phyloP scores from a whole-genome alignment of 106 monocot species.

The Hemerocallis citrina region DNA sequence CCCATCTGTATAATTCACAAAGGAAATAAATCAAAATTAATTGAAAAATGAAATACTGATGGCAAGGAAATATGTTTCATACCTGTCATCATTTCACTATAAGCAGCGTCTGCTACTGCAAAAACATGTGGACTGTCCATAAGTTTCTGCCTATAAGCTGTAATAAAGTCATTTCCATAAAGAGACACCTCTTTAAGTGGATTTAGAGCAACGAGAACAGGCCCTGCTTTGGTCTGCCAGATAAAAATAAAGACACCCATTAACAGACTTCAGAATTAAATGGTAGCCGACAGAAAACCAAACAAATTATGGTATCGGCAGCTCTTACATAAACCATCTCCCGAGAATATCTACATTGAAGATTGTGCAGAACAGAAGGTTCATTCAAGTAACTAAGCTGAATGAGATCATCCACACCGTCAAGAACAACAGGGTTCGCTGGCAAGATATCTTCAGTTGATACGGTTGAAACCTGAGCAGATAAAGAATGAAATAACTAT shows the following conservation, averaged over 20 bases:
- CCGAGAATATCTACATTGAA: constrained; percentile 51
- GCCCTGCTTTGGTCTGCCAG: constrained; percentile 73
- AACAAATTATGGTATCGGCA: not conserved
- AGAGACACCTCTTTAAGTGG: constrained; percentile 64
- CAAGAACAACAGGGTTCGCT: constrained; percentile 22
- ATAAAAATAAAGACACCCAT: constrained; percentile 1
- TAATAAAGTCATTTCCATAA: constrained; percentile 39
- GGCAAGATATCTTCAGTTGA: constrained; percentile 29
- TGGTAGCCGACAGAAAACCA: not conserved
- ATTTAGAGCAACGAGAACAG: constrained; percentile 70
- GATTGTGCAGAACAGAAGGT: constrained; percentile 81
- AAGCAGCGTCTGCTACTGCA: constrained; percentile 56
- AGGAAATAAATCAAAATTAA: not conserved
- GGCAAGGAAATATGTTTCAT: not conserved
- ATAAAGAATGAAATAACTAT: constrained; percentile 12
- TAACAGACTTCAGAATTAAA: too few relatives aligned
- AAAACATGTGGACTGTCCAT: constrained; percentile 66
- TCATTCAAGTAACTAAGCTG: constrained; percentile 81
- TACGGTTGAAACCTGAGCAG: constrained; percentile 41
- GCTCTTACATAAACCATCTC: constrained; percentile 62
- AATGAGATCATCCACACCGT: constrained; percentile 61
- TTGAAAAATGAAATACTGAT: too few relatives aligned
- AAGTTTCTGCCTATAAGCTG: constrained; percentile 45
- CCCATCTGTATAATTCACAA: constrained; percentile 46
- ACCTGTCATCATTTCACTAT: constrained; percentile 73